Evolutionary conservation across 139 green algal species (phyloP).

Genomic region (Coccomyxa sp.): DNA sequence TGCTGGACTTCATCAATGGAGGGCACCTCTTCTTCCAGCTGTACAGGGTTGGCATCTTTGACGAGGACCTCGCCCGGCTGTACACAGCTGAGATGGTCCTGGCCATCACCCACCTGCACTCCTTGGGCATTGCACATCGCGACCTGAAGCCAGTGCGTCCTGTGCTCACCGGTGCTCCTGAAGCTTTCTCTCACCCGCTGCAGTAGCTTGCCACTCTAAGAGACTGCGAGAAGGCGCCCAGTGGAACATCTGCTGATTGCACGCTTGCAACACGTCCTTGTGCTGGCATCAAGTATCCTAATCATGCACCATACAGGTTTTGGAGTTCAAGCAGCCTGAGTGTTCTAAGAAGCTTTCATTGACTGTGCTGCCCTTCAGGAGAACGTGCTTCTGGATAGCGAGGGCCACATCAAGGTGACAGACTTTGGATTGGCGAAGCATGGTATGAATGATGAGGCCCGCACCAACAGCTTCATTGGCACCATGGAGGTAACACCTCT

Average conservation of each 20-base stretch:
- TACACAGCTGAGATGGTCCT: constrained; percentile 95
- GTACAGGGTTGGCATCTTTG: constrained; percentile 83
- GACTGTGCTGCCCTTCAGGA: constrained; percentile 37
- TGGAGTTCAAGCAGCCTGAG: no score
- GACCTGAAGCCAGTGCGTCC: constrained; percentile 62
- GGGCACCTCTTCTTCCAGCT: constrained; percentile 98
- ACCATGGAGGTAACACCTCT: constrained; percentile 90
- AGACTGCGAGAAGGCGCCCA: neutral
- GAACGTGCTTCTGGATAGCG: constrained; percentile 92
- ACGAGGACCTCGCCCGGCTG: constrained; percentile 81
- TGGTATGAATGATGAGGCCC: constrained; percentile 55
- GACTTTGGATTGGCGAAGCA: constrained; percentile 78
- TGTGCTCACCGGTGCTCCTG: no score
- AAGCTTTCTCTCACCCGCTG: no score
- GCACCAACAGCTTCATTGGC: constrained; percentile 92
- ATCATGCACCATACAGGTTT: no score
- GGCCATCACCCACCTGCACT: constrained; percentile 90
- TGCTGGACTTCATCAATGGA: constrained; percentile 98
- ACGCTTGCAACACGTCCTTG: neutral
- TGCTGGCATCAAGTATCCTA: neutral
- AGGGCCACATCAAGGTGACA: constrained; percentile 93
- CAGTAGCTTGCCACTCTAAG: no score
- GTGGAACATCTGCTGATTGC: constrained; percentile 1
- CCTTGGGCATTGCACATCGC: constrained; percentile 76
- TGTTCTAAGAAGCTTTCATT: neutral